Percentiles rank a stretch among this genome's conserved stretches.
Conservation (phyloP, 805 yeast genomes). For the Barnettozyma botsteinii region DNA sequence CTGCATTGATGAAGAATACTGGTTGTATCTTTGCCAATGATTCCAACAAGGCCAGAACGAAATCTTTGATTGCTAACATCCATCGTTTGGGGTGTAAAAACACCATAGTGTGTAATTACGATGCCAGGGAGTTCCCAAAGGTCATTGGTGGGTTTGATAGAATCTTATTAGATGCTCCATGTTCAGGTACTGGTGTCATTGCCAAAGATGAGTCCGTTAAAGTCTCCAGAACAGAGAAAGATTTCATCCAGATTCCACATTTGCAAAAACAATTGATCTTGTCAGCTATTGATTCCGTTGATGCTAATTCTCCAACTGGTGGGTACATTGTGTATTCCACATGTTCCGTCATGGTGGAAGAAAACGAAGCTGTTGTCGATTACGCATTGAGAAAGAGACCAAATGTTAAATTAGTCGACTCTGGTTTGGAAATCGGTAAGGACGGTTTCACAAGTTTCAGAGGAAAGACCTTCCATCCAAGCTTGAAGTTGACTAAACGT, state of each 20-base stretch:
- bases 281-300: slow-evolving; percentile 96
- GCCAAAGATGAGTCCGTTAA: slow-evolving; percentile 96
- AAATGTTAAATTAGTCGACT: slow-evolving; percentile 87
- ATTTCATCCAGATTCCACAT: slow-evolving; percentile 94
- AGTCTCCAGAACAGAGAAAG: slow-evolving; percentile 89
- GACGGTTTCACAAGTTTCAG: slow-evolving; percentile 92
- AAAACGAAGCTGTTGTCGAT: slow-evolving; percentile 97
- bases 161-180: slow-evolving; percentile 93
- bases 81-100: slow-evolving; percentile 96
- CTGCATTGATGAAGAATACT: slow-evolving; percentile 96
- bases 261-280: slow-evolving; percentile 88
- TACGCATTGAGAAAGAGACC: slow-evolving; percentile 95
- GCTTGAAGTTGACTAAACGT: slow-evolving; percentile 78
- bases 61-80: slow-evolving; percentile 92
- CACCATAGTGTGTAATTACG: slow-evolving; percentile 94
- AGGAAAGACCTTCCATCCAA: slow-evolving; percentile 84
- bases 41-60: slow-evolving; percentile 93
- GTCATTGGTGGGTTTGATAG: slow-evolving; percentile 98
- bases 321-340: slow-evolving; percentile 96
- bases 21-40: slow-evolving; percentile 98
- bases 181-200: slow-evolving; percentile 99
- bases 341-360: slow-evolving; percentile 97
- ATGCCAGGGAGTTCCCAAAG: slow-evolving; percentile 96
- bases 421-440: slow-evolving; percentile 90
- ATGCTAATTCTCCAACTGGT: slow-evolving; percentile 86